Percentiles rank a stretch among this genome's conserved stretches.
Evolutionary conservation across 768 basidiomycete species (phyloP).

Genomic region (Psilocybe cyanescens): DNA sequence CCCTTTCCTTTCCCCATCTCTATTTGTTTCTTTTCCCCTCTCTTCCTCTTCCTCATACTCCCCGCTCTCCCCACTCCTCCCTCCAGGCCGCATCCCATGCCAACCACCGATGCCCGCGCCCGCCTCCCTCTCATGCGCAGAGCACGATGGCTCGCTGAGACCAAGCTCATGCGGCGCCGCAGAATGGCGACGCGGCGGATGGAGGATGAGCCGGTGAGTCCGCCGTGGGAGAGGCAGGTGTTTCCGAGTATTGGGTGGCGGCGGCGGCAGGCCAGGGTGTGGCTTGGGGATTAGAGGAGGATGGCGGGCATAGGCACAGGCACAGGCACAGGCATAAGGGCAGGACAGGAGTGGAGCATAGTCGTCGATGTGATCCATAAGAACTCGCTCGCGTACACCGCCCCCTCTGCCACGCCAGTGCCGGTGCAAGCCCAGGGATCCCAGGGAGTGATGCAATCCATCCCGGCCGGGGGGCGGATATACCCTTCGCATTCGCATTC

Average conservation of each 20-base stretch:
- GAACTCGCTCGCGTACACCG: constrained; percentile 37
- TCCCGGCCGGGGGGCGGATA: too few relatives aligned
- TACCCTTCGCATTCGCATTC: too few relatives aligned
- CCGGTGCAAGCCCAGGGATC: too few relatives aligned
- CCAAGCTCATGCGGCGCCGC: constrained; percentile 80
- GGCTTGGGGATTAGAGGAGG: not conserved
- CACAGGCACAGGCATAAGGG: not conserved
- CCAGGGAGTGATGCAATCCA: too few relatives aligned
- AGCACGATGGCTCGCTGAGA: constrained; percentile 83
- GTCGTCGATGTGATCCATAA: constrained; percentile 63
- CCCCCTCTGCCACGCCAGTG: too few relatives aligned
- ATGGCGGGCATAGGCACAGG: too few relatives aligned
- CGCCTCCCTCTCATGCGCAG: constrained; percentile 69
- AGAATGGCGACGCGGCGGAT: constrained; percentile 68
- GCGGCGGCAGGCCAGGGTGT: too few relatives aligned
- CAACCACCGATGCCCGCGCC: constrained; percentile 80
- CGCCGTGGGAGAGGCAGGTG: constrained; percentile 29
- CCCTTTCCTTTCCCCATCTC: too few relatives aligned
- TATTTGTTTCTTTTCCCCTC: too few relatives aligned
- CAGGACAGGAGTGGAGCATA: constrained; percentile 37
- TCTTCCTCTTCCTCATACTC: too few relatives aligned
- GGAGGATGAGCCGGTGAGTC: constrained; percentile 27
- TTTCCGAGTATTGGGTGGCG: constrained; percentile 20
- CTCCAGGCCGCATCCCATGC: constrained; percentile 73
- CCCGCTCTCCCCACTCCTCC: not conserved